These are phyloP conservation scores for Ophiostoma piceae DNA, from an alignment of 2,329 filamentous ascomycete genomes.

Conservation along the genomic window DNA sequence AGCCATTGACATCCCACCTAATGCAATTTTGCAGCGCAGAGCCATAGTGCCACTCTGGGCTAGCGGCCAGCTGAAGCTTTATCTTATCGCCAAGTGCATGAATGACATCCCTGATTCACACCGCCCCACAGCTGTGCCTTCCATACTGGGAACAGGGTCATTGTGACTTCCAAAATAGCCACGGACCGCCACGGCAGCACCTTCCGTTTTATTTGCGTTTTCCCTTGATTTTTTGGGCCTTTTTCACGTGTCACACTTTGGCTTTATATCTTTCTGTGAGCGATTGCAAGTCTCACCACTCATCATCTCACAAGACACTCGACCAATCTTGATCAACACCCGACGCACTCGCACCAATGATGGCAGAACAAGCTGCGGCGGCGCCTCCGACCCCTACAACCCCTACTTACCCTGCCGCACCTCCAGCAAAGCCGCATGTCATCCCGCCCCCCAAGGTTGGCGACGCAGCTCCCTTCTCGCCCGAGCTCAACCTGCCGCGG, in stretches of 20 bases:
- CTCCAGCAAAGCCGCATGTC: slow-evolving; percentile 29
- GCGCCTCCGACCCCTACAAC: not conserved
- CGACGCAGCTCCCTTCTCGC: slow-evolving; percentile 50
- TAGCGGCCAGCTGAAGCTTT: not conserved
- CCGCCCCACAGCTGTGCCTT: slow-evolving; percentile 6
- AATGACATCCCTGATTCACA: slow-evolving; percentile 8
- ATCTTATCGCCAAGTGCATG: slow-evolving; percentile 5
- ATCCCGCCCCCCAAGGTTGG: slow-evolving; percentile 41
- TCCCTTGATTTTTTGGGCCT: not conserved
- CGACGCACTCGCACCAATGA: slow-evolving; percentile 22
- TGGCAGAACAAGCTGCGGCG: slow-evolving; percentile 20
- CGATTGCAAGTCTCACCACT: not conserved
- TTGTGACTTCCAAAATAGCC: not conserved
- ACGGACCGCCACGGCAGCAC: not conserved
- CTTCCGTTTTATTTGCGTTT: not conserved
- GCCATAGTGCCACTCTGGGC: not conserved
- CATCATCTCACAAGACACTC: not conserved
- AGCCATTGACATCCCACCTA: slow-evolving; percentile 8
- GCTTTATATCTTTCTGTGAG: not conserved
- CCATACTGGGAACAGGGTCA: not conserved
- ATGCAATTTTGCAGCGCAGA: not conserved
- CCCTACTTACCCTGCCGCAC: slow-evolving; percentile 17
- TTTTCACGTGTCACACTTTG: not conserved
- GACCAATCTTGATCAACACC: not conserved
- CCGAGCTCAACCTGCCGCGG: slow-evolving; percentile 48